Base-by-base conservation (phyloP, 345 rosid species). In the Brassica cretica region DNA sequence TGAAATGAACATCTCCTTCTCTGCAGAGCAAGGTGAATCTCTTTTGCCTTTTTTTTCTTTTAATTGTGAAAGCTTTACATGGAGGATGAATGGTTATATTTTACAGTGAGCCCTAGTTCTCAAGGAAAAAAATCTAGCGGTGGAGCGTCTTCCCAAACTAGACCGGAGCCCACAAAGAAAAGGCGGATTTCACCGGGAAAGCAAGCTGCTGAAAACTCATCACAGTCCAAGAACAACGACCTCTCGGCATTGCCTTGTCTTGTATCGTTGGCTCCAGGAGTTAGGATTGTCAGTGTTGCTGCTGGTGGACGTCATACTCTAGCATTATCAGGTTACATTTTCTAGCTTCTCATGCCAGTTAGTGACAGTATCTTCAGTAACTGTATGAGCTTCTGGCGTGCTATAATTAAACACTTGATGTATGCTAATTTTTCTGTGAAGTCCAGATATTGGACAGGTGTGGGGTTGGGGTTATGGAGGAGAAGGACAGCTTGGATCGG, bases 381-480 rank as follows among this genome's bases (percentile, higher is more conserved):
- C 75, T 74, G 68, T 29, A 58, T 15, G 64, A 63, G 76, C 16
- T 71, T 70, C 12, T 66, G 39, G 15, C 25, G 29, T 66, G 66
- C 7, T 71, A 7, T 60, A 3, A 68, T 49, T 51, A 64, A 70
- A 64, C 63, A 44, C 44, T 70, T 71, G 75, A 76, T 69, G 76
- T 60, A 70, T 82, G 77, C 85, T 89, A 75, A 82, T 84, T 78
- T 25, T 83, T 74, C 61, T 73, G 73, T 64, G 66, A 78, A 80
- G 86, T 89, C 66, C 93, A 93, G 99, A 95, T 90, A 76, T 85
- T 64, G 98, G 98, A 83, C 96, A 90, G 91, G 98, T 93, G 56
- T 96, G 98, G 98, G 99, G 96, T 76, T 96, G 99, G 99, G 99
- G 99, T 74, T 96, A 93, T 87, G 99, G 98, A 72, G 99, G 99